Conservation (phyloP, 1,284 basidiomycete species). For the Ustilago bromivora region DNA sequence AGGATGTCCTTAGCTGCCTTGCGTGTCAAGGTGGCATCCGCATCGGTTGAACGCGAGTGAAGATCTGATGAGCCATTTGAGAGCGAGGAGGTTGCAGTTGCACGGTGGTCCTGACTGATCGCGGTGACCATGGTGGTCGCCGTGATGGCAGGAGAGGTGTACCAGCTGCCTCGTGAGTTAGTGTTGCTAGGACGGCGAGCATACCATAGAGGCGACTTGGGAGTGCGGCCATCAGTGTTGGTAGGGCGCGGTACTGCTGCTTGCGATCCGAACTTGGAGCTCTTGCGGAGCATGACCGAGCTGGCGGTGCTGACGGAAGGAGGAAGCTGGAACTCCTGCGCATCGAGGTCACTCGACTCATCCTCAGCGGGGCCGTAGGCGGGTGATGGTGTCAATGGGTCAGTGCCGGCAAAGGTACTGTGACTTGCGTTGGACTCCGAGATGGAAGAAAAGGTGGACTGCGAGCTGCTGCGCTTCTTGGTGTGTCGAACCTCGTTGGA, state of each 20-base stretch:
- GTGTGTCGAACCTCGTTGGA: conserved; percentile 27
- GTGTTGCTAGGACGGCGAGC: conserved; percentile 57
- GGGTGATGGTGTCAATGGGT: conserved; percentile 55
- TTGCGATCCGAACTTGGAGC: conserved; percentile 25
- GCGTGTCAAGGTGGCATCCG: conserved; percentile 43
- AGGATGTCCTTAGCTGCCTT: conserved; percentile 46
- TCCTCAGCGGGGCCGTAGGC: conserved; percentile 49
- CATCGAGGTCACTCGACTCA: conserved; percentile 58
- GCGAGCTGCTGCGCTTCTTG: conserved; percentile 58
- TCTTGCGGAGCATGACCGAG: conserved; percentile 53
- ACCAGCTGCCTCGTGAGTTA: conserved; percentile 56
- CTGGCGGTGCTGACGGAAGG: conserved; percentile 54
- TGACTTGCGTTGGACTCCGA: conserved; percentile 54
- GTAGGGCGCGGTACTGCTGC: conserved; percentile 28
- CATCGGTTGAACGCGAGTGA: conserved; percentile 22
- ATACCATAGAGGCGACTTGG: conserved; percentile 57
- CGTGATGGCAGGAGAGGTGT: conserved; percentile 58
- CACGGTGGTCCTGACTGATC: conserved; percentile 30
- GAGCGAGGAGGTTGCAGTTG: conserved; percentile 9
- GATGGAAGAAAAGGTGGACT: conserved; percentile 62
- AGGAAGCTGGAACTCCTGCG: conserved; percentile 56
- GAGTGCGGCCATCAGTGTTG: conserved; percentile 34
- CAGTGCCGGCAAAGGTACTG: conserved; percentile 54
- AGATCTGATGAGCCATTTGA: conserved; percentile 15
- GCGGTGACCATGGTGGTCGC: conserved; percentile 53